Percentiles rank a stretch among this genome's conserved stretches.
phyloP scores from a whole-genome alignment of 1,284 basidiomycete genomes.

The Tilletia caries region DNA sequence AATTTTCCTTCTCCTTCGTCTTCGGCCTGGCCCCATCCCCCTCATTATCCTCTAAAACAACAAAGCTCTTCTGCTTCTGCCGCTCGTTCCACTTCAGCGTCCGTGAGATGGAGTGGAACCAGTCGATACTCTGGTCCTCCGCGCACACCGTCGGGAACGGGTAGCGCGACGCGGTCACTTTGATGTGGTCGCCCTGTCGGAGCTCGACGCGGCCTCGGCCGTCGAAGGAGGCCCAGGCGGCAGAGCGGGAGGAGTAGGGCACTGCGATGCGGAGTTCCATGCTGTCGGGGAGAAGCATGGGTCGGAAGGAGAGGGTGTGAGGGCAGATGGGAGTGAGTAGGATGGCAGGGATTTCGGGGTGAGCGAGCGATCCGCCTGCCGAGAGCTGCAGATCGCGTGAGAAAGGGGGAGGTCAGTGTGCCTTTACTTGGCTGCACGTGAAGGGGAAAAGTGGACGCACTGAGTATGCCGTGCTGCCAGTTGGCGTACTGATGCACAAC shows the following conservation, averaged over 20 bases:
- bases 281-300: constrained; percentile 90
- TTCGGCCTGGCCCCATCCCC: constrained; percentile 16
- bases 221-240: constrained; percentile 98
- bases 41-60: constrained; percentile 72
- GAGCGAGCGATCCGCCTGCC: constrained; percentile 93
- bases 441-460: background rate
- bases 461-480: constrained; percentile 89
- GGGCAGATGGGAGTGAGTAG: constrained; percentile 97
- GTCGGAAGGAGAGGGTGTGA: constrained; percentile 95
- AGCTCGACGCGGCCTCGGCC: constrained; percentile 88
- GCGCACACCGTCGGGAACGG: constrained; percentile 98
- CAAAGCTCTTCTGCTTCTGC: constrained; percentile 50
- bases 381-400: constrained; percentile 64
- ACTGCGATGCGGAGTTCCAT: constrained; percentile 98
- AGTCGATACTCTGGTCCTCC: constrained; percentile 93
- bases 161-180: constrained; percentile 93
- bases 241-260: constrained; percentile 94
- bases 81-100: constrained; percentile 74
- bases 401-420: background rate
- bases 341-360: constrained; percentile 94
- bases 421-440: background rate
- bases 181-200: constrained; percentile 91
- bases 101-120: constrained; percentile 95
- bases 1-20: no score
- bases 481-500: constrained; percentile 90